phyloP scores from a whole-genome alignment of 345 rosid genomes.

The Orychophragmus violaceus region DNA sequence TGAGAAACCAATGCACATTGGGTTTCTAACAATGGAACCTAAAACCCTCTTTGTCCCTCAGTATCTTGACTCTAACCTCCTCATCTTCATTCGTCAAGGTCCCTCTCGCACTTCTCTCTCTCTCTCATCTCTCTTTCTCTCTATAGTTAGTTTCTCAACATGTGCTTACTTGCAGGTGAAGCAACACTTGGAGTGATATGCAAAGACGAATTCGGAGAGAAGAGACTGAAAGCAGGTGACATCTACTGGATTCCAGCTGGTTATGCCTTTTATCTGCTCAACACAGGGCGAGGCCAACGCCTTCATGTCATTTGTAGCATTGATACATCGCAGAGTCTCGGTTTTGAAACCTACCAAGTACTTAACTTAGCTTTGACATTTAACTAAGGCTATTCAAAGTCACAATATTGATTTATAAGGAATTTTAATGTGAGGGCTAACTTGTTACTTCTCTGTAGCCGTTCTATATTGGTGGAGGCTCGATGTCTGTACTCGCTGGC shows the following conservation, averaged over 20 bases:
- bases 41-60: slow-evolving; percentile 69
- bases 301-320: slow-evolving; percentile 68
- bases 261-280: slow-evolving; percentile 70
- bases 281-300: slow-evolving; percentile 51
- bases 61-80: slow-evolving; percentile 65
- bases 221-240: slow-evolving; percentile 52
- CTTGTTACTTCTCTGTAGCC: slow-evolving; percentile 38
- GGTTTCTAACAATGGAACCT: slow-evolving; percentile 88
- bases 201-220: slow-evolving; percentile 49
- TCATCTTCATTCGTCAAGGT: slow-evolving; percentile 70
- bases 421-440: neutral
- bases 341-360: slow-evolving; percentile 63
- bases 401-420: neutral
- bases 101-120: neutral
- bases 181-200: slow-evolving; percentile 64
- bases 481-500: slow-evolving; percentile 55
- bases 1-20: slow-evolving; percentile 63
- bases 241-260: slow-evolving; percentile 64
- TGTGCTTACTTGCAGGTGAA: slow-evolving; percentile 58
- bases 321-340: slow-evolving; percentile 66
- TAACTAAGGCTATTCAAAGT: neutral
- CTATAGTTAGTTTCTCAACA: neutral
- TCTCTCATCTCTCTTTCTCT: neutral
- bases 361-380: neutral
- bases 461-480: slow-evolving; percentile 87